Evolutionary conservation across 345 rosid genomes (phyloP), one percentile per base, ranked within the genome.

Genomic region (Litchi chinensis): DNA sequence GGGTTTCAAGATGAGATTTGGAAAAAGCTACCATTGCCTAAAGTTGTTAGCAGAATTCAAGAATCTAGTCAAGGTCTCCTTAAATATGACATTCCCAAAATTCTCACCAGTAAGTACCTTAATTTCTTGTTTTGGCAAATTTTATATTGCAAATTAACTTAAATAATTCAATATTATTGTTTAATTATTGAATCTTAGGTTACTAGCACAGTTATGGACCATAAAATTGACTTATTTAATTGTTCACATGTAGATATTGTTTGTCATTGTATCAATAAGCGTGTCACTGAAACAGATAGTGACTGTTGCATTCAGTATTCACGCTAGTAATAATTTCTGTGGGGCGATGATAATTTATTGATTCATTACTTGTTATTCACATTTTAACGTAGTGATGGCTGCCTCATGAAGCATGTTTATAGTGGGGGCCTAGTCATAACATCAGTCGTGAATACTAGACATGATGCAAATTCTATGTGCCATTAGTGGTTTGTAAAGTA

Each of bases 11-110:
- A 94, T 74, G 95, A 93, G 65, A 77, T 93, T 68, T 64, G 92
- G 80, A 92, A 88, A 84, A 94, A 89, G 74, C 84, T 94, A 52
- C 95, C 94, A 18, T 73, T 92, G 82, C 97, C 97, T 1, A 91
- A 83, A 76, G 83, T 89, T 48, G 90, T 93, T 41, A 87, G 77
- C 75, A 79, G 77, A 64, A 81, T 93, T 22, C 88, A 86, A 73
- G 93, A 93, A 68, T 90, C 94, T 8, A 88, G 98, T 12, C 92
- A 97, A 66, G 94, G 95, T 8, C 85, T 94, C 26, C 97, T 97
- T 80, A 94, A 86, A 87, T 97, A 84, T 78, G 93, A 92, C 83
- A 92, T 88, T n/a, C 98, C 98, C 71, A 93, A 90, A 85, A 87
- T 97, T 41, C 52, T 97, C 56, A 85, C 98, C 41, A 93, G 99